phyloP scores from a whole-genome alignment of 768 basidiomycete species.

The Sporobolomyces pararoseus region DNA sequence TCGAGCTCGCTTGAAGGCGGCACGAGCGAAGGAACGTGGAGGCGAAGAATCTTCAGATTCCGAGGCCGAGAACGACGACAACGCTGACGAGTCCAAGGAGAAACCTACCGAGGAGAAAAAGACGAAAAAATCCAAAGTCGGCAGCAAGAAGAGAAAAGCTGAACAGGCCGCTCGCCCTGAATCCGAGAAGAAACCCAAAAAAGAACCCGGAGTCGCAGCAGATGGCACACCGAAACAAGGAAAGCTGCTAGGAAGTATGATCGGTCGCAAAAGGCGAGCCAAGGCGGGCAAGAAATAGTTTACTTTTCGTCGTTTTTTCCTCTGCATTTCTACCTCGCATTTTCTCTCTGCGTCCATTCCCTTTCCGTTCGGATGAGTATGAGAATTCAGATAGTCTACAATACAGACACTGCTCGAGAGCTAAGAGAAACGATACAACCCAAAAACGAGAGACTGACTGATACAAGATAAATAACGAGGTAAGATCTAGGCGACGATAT shows the following conservation, averaged over 20 bases:
- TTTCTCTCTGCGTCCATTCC: background rate
- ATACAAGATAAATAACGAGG: background rate
- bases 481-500: constrained; percentile 15
- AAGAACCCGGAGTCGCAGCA: constrained; percentile 5
- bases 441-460: background rate
- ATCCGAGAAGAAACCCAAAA: constrained; percentile 28
- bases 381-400: no score
- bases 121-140: background rate
- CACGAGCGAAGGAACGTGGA: constrained; percentile 18
- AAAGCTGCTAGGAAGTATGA: constrained; percentile 17
- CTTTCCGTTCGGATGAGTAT: no score
- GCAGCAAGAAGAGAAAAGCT: constrained; percentile 23
- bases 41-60: constrained; percentile 16
- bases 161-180: constrained; percentile 12
- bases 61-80: constrained; percentile 1
- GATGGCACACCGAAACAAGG: constrained; percentile 20
- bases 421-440: background rate
- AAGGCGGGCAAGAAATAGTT: constrained; percentile 22
- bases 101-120: constrained; percentile 19
- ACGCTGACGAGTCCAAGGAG: background rate
- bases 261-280: constrained; percentile 24
- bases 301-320: background rate
- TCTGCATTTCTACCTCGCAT: background rate
- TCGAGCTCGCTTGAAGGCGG: constrained; percentile 24
- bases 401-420: no score